These are phyloP conservation scores for Collariella sp. DNA, from an alignment of 495 filamentous ascomycete genomes.

Conservation along the genomic window DNA sequence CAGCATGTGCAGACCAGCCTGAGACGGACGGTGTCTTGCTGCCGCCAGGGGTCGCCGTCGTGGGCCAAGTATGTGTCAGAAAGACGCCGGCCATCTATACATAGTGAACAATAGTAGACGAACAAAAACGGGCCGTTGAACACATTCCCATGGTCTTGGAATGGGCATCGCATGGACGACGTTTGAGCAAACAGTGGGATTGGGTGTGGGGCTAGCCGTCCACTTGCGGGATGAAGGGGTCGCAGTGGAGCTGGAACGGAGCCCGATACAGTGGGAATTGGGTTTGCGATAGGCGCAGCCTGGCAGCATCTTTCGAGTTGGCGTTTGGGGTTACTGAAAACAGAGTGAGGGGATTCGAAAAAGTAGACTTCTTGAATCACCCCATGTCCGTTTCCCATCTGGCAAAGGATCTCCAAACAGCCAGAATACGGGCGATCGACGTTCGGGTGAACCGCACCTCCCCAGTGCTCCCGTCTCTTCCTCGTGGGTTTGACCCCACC, in stretches of 20 bases:
- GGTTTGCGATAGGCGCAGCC: neutral
- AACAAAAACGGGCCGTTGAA: neutral
- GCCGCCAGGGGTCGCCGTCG: neutral
- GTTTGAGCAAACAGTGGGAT: conserved; percentile 1
- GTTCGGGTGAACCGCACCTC: neutral
- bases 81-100: neutral
- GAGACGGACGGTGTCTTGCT: neutral
- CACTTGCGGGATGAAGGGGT: conserved; percentile 3
- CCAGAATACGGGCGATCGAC: conserved; percentile 1
- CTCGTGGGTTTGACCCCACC: neutral
- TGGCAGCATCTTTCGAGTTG: neutral
- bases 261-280: neutral
- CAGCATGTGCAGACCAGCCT: neutral
- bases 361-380: too few species aligned
- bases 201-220: conserved; percentile 3
- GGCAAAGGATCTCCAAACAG: neutral
- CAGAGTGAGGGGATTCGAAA: too few species aligned
- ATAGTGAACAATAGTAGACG: neutral
- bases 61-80: neutral
- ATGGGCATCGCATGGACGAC: neutral
- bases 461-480: neutral
- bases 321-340: neutral
- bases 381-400: neutral
- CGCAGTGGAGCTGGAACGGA: conserved; percentile 1
- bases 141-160: neutral